These are phyloP conservation scores for Mucuna pruriens DNA, from an alignment of 306 rosid genomes.

Conservation along the genomic window DNA sequence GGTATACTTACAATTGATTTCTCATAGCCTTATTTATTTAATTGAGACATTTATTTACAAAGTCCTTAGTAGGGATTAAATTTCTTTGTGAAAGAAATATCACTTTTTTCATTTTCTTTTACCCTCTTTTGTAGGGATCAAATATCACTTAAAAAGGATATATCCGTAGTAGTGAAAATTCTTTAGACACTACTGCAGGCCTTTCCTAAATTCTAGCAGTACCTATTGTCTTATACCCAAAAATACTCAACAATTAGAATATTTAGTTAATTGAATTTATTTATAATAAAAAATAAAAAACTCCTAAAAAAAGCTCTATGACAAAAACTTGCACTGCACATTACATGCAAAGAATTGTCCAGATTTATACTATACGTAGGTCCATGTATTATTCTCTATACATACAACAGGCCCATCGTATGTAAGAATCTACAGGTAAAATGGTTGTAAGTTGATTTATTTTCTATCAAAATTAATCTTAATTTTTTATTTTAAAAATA, in stretches of 20 bases:
- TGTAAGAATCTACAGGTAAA: too few relatives aligned
- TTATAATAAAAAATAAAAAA: not conserved
- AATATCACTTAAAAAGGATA: not conserved
- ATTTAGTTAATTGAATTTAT: not conserved
- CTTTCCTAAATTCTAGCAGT: not conserved
- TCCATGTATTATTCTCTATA: too few relatives aligned
- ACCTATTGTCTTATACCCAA: not conserved
- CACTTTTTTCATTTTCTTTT: not conserved
- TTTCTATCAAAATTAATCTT: too few relatives aligned
- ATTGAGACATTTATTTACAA: not conserved
- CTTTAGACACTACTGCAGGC: not conserved
- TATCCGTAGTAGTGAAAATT: not conserved
- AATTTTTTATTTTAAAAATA: too few relatives aligned
- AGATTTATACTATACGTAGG: not conserved
- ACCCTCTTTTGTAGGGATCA: not conserved
- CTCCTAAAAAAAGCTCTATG: not conserved
- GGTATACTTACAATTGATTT: not conserved
- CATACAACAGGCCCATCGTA: too few relatives aligned
- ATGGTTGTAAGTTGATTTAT: too few relatives aligned
- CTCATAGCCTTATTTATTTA: not conserved
- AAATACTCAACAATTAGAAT: not conserved
- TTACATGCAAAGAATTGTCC: not conserved
- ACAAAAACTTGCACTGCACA: not conserved
- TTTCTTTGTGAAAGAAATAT: not conserved
- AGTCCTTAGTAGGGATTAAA: not conserved